Evolutionary conservation across 257 asterid genomes (phyloP), one percentile per base, ranked within the genome.

Genomic region (Solanum virginianum): DNA sequence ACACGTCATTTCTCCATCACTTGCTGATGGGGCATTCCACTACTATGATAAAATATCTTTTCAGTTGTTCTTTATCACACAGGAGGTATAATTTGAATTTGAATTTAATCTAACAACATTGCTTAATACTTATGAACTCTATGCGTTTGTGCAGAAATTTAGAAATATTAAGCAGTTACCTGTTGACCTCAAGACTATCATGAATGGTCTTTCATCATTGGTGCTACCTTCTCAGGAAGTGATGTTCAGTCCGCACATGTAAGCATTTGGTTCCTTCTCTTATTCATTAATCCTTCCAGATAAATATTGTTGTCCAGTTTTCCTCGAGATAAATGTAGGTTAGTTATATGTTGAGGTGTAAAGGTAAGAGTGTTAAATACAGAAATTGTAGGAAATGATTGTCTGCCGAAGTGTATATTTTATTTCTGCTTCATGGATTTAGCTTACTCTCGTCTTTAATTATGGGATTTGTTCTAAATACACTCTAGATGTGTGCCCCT

Each of bases 1-100:
- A 86, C 98, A 95, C 92, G 88, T 95, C 20, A 88, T 95, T 88
- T 90, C 99, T 87, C 99, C 99, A 86, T 95, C 99, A 57, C 93
- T 95, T 89, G 96, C 98, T 24, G 99, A 95, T 87, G 99, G 99
- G 84, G 98, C 98, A 85, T 97, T 97, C 89, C 99, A 97, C 88
- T 93, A 95, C 86, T 95, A 95, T 81, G 98, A 97, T 86, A 95
- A 90, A 88, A 90, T 97, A 84, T 95, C 99, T 85, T 97, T 97
- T 87, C 98, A 97, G 86, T 87, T 95, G 87, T 95, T 92, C 92
- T 97, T 97, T 90, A 91, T 97, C 88, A 95, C 98, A 68, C 95
- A 92, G 86, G 98, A 97, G 99, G 99, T 95, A 91, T 59, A 86
- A 32, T 84, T 36, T 26, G 43, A 53, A 51, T 83, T 69, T 20